Conservation (phyloP, 2,329 filamentous ascomycete species). For the Macrophomina phaseolina region DNA sequence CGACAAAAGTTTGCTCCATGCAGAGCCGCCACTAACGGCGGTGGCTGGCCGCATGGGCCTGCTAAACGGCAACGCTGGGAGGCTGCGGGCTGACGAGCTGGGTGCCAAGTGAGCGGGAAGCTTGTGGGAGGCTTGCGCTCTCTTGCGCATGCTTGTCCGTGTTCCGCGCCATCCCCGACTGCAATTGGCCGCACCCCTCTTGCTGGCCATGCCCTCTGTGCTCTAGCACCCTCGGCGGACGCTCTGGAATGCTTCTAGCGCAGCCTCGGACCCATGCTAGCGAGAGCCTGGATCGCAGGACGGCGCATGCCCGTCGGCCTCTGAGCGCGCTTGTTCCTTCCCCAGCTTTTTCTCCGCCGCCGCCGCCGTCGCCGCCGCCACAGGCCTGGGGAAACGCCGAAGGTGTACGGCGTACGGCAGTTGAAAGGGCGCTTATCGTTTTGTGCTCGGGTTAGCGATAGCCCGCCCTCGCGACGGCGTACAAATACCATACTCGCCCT, state of each 20-base stretch:
- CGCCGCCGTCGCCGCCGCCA: not conserved
- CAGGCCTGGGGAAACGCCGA: not conserved
- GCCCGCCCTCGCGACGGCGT: not conserved
- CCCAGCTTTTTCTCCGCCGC: slow-evolving; percentile 17
- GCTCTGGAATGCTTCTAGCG: slow-evolving; percentile 23
- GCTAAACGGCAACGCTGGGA: not conserved
- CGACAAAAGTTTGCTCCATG: not conserved
- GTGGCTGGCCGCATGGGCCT: slow-evolving; percentile 2
- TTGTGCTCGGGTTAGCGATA: not conserved
- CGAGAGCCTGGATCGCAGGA: slow-evolving; percentile 12
- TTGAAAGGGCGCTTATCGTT: not conserved
- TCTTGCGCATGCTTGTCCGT: not conserved
- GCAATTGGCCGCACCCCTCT: not conserved
- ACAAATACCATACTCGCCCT: slow-evolving; percentile 11
- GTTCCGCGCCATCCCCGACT: not conserved
- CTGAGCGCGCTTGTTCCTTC: slow-evolving; percentile 7
- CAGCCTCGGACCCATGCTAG: not conserved
- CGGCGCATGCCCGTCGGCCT: not conserved
- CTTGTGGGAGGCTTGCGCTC: slow-evolving; percentile 3
- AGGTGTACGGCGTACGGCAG: not conserved
- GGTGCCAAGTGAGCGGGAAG: slow-evolving; percentile 14
- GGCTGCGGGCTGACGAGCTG: slow-evolving; percentile 10
- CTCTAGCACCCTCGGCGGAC: slow-evolving; percentile 12
- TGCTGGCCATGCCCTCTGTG: not conserved
- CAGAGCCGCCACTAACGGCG: not conserved